These are phyloP conservation scores for Scheffersomyces cryptocercus DNA, from an alignment of 1,139 yeast genomes.

Conservation along the genomic window DNA sequence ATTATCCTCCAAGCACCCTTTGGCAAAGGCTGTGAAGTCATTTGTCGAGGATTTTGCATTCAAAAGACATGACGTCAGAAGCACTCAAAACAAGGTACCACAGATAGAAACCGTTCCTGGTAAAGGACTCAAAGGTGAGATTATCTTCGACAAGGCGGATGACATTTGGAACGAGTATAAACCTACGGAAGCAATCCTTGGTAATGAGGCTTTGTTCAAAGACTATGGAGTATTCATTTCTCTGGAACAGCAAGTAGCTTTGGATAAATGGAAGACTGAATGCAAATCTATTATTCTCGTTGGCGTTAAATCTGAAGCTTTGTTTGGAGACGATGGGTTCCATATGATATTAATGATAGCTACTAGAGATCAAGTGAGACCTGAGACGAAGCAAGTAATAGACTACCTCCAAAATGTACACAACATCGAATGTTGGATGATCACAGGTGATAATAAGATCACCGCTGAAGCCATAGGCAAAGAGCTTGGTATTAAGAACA, in stretches of 20 bases:
- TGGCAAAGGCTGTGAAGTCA: constrained; percentile 57
- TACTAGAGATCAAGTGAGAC: constrained; percentile 64
- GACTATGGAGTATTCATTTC: constrained; percentile 41
- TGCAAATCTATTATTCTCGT: constrained; percentile 66
- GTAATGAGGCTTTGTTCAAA: constrained; percentile 59
- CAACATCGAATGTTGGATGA: constrained; percentile 69
- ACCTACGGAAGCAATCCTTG: constrained; percentile 52
- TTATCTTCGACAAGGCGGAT: constrained; percentile 23
- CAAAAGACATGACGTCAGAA: constrained; percentile 12
- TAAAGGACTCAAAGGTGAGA: constrained; percentile 53
- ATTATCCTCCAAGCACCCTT: constrained; percentile 67
- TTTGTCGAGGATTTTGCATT: constrained; percentile 32
- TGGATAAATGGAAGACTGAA: constrained; percentile 58
- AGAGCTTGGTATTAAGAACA: constrained; percentile 62
- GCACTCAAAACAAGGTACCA: constrained; percentile 45
- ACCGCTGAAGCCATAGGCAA: constrained; percentile 71
- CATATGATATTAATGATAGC: constrained; percentile 52
- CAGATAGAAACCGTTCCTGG: constrained; percentile 57
- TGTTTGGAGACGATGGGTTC: constrained; percentile 29
- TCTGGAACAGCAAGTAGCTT: constrained; percentile 21
- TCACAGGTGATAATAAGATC: constrained; percentile 64
- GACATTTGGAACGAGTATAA: constrained; percentile 29
- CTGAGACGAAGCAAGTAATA: constrained; percentile 60
- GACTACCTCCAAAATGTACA: constrained; percentile 36
- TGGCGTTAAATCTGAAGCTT: constrained; percentile 36